Conservation (phyloP, 352 stramenopile species). For the Pythium aquatile region DNA sequence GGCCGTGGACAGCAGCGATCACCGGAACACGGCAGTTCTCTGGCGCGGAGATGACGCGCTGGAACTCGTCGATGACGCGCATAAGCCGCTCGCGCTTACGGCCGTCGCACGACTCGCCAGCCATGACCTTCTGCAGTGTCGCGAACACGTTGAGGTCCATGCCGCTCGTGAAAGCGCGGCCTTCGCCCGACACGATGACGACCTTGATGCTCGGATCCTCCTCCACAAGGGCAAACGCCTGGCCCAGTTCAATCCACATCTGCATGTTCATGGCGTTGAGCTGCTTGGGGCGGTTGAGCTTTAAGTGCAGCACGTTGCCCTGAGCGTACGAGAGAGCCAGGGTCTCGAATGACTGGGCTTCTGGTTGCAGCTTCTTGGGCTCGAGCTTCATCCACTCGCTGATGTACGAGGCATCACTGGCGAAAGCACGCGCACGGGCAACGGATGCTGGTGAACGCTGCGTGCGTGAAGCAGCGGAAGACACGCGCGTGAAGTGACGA, state of each 20-base stretch:
- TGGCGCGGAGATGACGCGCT: constrained; percentile 79
- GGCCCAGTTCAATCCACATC: constrained; percentile 82
- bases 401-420: constrained; percentile 50
- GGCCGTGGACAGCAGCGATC: constrained; percentile 76
- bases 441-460: neutral
- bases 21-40: constrained; percentile 85
- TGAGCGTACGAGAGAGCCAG: constrained; percentile 39
- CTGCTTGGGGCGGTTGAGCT: constrained; percentile 79
- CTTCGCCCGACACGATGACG: constrained; percentile 77
- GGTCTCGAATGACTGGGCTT: constrained; percentile 52
- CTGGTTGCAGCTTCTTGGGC: constrained; percentile 36
- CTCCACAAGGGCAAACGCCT: constrained; percentile 70
- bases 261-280: constrained; percentile 90
- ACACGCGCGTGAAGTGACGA: constrained; percentile 14
- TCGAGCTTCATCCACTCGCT: constrained; percentile 54
- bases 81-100: constrained; percentile 82
- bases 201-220: constrained; percentile 62
- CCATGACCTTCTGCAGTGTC: constrained; percentile 65
- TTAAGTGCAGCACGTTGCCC: constrained; percentile 68
- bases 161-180: constrained; percentile 81
- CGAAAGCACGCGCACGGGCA: constrained; percentile 17
- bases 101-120: constrained; percentile 63
- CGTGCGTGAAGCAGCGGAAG: neutral
- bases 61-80: constrained; percentile 78
- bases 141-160: constrained; percentile 90